Base-by-base conservation (phyloP, 306 rosid genomes). In the Sesbania bispinosa region DNA sequence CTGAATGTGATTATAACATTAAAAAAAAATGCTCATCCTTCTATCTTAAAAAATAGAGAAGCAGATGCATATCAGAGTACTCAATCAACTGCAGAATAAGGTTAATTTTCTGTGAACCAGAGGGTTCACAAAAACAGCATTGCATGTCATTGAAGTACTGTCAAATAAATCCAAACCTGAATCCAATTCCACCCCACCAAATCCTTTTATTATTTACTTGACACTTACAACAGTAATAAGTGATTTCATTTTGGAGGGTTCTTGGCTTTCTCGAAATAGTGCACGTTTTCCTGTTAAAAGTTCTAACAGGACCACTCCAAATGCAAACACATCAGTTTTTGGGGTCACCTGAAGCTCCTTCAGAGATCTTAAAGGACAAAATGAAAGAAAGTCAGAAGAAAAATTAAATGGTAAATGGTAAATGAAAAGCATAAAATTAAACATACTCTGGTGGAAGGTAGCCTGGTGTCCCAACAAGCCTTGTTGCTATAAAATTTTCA, bases 371-470 rank as follows among this genome's bases (percentile, higher is more conserved):
- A 41, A 45, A 64, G 27, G 26, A 55, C 0, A 55, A 54, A 4
- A 61, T n/a, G 4, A 38, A 43, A 32, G 2, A 42, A 27, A 4
- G 41, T 74, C 46, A 83, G 15, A 24, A 55, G 45, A 26, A 43
- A 41, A 62, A 20, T 55, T 2, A 21, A 48, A 18, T 18, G 5
- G 20, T 4, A 16, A 26, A 8, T n/a, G n/a, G n/a, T n/a, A n/a
- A n/a, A n/a, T 54, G 29, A 53, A 46, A 59, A 38, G 3, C 53
- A 47, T 19, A 18, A 47, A 59, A 47, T 19, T 14, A 47, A 59
- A 51, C 80, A n/a, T 82, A 88, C 96, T 91, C 97, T 4, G 97
- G 97, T 43, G 97, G 96, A 65, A 91, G 92, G 79, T 91, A 86
- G 71, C 96, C 97, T 7, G 92, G 97, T 21, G 97, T 88, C 71